These are phyloP conservation scores for Pholiota microspora DNA, from an alignment of 768 basidiomycete species.

Conservation along the genomic window DNA sequence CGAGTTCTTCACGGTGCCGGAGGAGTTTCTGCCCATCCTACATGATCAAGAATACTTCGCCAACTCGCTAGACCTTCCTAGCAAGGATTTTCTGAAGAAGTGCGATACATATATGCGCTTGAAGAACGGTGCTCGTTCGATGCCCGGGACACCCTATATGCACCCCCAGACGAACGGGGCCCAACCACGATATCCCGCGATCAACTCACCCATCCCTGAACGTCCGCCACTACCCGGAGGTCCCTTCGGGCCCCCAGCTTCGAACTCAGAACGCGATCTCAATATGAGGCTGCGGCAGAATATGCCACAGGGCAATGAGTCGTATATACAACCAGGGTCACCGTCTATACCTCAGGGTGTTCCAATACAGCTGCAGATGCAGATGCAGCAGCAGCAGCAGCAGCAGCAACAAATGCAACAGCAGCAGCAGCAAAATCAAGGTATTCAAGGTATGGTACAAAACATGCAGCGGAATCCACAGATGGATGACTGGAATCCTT, in stretches of 20 bases:
- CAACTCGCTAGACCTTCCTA: conserved; percentile 83
- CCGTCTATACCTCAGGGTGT: conserved; percentile 47
- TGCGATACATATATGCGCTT: conserved; percentile 87
- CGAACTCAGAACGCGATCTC: conserved; percentile 28
- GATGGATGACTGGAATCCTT: conserved; percentile 44
- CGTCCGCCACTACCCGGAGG: conserved; percentile 37
- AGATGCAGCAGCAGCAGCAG: conserved; percentile 25
- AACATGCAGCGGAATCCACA: conserved; percentile 29
- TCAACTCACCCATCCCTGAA: conserved; percentile 41
- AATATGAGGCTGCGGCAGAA: conserved; percentile 25
- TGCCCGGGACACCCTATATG: conserved; percentile 34
- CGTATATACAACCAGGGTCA: conserved; percentile 37
- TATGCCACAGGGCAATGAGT: conserved; percentile 37
- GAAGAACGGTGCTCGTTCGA: conserved; percentile 60
- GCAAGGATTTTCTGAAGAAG: conserved; percentile 95
- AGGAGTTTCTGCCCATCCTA: conserved; percentile 83
- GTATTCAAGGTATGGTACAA: conserved; percentile 48
- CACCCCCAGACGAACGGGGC: conserved; percentile 36
- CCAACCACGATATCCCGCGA: conserved; percentile 23
- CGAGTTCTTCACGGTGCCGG: conserved; percentile 92
- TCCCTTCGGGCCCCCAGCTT: conserved; percentile 35
- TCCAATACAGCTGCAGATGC: conserved; percentile 23
- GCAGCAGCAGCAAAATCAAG: conserved; percentile 32
- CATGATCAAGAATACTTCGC: conserved; percentile 91
- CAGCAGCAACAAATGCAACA: conserved; percentile 37